These are phyloP conservation scores for barley (Hordeum vulgare) DNA, from an alignment of 176 grass and related monocot species.

Conservation along the genomic window DNA sequence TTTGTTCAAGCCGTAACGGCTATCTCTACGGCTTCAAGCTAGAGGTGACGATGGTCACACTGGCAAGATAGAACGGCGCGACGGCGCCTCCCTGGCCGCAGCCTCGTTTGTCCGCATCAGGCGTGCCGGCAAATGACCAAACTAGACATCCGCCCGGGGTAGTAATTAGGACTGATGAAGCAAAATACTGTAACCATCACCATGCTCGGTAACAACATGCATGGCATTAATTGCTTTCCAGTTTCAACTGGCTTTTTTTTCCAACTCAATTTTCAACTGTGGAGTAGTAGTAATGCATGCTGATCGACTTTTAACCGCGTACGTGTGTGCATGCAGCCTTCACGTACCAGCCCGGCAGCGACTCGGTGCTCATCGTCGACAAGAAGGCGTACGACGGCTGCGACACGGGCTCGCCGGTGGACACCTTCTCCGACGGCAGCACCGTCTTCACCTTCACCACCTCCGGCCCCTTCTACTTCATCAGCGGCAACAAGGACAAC, in stretches of 20 bases:
- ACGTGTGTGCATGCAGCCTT: slow-evolving; percentile 39
- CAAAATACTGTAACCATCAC: too few relatives aligned
- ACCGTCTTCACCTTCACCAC: slow-evolving; percentile 72
- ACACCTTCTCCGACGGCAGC: slow-evolving; percentile 73
- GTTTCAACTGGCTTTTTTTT: not conserved
- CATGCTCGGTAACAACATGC: too few relatives aligned
- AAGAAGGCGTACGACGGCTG: slow-evolving; percentile 51
- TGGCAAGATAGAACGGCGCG: not conserved
- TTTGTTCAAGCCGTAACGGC: not conserved
- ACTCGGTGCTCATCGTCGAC: slow-evolving; percentile 80
- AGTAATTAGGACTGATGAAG: too few relatives aligned
- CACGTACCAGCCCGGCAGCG: slow-evolving; percentile 51
- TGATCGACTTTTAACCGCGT: not conserved
- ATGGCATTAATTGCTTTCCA: not conserved
- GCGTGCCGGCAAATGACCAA: not conserved
- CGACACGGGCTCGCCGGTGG: slow-evolving; percentile 31
- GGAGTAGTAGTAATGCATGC: not conserved
- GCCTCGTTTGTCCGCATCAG: not conserved
- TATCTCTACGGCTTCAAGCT: not conserved
- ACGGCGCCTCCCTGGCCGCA: not conserved
- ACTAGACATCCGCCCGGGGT: too few relatives aligned
- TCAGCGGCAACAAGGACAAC: slow-evolving; percentile 81
- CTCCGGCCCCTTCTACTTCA: slow-evolving; percentile 82
- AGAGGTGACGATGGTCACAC: too few relatives aligned
- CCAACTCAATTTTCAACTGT: not conserved